These are phyloP conservation scores for Biscogniauxia marginata DNA, from an alignment of 2,329 filamentous ascomycete genomes.

Conservation along the genomic window DNA sequence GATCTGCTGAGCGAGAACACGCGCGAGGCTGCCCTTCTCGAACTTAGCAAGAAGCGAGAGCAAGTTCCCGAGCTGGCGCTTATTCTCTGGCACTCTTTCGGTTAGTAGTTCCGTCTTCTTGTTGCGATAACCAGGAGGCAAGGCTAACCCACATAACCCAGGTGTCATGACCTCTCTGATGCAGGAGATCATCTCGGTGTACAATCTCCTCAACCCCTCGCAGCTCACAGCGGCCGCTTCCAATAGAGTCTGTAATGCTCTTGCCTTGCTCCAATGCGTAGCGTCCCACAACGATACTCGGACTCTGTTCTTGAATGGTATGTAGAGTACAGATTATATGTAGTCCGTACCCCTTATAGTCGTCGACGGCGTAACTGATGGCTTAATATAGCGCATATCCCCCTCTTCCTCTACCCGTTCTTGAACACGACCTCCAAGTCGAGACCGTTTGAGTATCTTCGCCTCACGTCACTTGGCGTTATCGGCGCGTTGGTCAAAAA, in stretches of 20 bases:
- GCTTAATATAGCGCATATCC: constrained; percentile 75
- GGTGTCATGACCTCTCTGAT: constrained; percentile 97
- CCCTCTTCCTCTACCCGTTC: constrained; percentile 95
- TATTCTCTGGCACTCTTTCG: constrained; percentile 98
- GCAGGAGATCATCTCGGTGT: constrained; percentile 98
- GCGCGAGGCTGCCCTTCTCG: constrained; percentile 85
- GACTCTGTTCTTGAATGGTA: constrained; percentile 90
- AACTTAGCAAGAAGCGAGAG: constrained; percentile 97
- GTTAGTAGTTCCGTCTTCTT: constrained; percentile 49
- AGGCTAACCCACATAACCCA: constrained; percentile 37
- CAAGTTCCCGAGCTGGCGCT: constrained; percentile 95
- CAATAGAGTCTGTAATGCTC: constrained; percentile 94
- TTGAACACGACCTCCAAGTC: constrained; percentile 99
- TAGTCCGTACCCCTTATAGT: no score
- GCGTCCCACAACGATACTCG: constrained; percentile 96
- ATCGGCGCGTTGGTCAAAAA: constrained; percentile 98
- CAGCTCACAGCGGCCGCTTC: constrained; percentile 96
- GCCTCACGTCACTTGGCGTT: constrained; percentile 91
- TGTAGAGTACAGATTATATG: background rate
- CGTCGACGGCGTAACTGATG: constrained; percentile 4
- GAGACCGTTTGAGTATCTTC: constrained; percentile 93
- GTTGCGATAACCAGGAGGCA: background rate
- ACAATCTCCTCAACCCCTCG: constrained; percentile 92
- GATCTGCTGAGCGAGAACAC: constrained; percentile 86
- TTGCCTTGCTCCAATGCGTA: constrained; percentile 93